phyloP scores from a whole-genome alignment of 1,284 basidiomycete genomes.

The Phellinidium pouzarii region DNA sequence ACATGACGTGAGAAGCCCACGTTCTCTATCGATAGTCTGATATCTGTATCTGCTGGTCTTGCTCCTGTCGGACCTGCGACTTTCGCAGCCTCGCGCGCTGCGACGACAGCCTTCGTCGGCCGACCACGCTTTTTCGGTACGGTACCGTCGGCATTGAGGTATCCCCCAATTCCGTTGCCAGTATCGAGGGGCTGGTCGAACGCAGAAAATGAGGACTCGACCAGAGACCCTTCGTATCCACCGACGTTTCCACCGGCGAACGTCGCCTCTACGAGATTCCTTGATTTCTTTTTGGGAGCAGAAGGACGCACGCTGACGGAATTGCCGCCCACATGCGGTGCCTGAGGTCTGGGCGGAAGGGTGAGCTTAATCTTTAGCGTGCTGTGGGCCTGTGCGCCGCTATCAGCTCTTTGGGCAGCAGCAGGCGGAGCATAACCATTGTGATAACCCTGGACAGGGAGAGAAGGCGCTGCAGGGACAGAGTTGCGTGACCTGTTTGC shows the following conservation, averaged over 20 bases:
- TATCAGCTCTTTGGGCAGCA: conserved; percentile 23
- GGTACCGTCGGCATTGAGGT: conserved; percentile 15
- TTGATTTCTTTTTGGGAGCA: conserved; percentile 23
- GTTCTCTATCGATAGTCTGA: conserved; percentile 26
- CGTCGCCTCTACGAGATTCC: conserved; percentile 20
- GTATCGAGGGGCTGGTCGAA: conserved; percentile 17
- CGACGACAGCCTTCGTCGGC: conserved; percentile 40
- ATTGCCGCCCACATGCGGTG: conserved; percentile 8
- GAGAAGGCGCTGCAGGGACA: conserved; percentile 24
- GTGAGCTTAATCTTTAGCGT: conserved; percentile 73
- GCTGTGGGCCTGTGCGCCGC: conserved; percentile 9
- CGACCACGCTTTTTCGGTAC: conserved; percentile 47
- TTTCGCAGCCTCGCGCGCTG: conserved; percentile 25
- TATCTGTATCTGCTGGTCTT: conserved; percentile 27
- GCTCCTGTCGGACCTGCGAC: conserved; percentile 22
- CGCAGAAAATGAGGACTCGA: conserved; percentile 15
- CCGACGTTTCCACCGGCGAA: conserved; percentile 20
- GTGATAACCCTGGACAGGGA: conserved; percentile 24
- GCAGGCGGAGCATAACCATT: conserved; percentile 24
- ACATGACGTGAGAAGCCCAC: conserved; percentile 22
- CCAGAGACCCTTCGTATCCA: conserved; percentile 19
- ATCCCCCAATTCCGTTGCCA: background rate
- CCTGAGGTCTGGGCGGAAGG: conserved; percentile 33
- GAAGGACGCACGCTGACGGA: conserved; percentile 22
- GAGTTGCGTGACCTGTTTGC: conserved; percentile 33